These are phyloP conservation scores for Sporothrix pseudoabietina DNA, from an alignment of 2,329 filamentous ascomycete genomes.

Conservation along the genomic window DNA sequence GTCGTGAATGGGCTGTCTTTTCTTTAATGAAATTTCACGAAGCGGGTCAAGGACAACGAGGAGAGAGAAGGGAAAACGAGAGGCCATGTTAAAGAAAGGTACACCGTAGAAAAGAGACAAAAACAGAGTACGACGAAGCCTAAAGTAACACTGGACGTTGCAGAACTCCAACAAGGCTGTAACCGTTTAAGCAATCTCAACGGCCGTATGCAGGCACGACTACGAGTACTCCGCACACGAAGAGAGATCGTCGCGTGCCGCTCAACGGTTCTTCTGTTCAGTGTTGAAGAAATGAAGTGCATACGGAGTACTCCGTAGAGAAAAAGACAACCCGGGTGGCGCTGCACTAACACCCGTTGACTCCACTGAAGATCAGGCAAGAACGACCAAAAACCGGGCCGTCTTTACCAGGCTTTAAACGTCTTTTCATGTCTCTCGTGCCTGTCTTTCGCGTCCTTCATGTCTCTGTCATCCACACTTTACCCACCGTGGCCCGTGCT, in stretches of 20 bases:
- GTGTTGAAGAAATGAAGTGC: not conserved
- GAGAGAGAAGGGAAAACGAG: not conserved
- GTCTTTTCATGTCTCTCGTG: not conserved
- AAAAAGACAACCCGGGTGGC: not conserved
- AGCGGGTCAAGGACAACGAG: not conserved
- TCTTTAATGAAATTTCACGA: not conserved
- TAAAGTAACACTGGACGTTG: not conserved
- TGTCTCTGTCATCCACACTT: too few species aligned
- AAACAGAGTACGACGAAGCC: not conserved
- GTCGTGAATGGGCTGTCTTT: not conserved
- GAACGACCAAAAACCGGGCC: not conserved
- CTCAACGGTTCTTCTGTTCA: not conserved
- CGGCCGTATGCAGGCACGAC: not conserved
- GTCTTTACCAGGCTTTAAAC: not conserved
- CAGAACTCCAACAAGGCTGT: not conserved
- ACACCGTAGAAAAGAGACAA: not conserved
- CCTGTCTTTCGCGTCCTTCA: too few species aligned
- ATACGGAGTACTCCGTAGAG: too few species aligned
- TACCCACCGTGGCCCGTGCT: not conserved
- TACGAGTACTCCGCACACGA: not conserved
- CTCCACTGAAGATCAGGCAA: slow-evolving; percentile 15
- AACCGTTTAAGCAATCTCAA: not conserved
- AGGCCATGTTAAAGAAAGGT: not conserved
- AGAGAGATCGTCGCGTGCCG: not conserved
- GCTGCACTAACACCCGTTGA: slow-evolving; percentile 9